Evolutionary conservation across 192 early-diverging fungal species (phyloP), one percentile per base, ranked within the genome.

Genomic region (Coemansia sp.): DNA sequence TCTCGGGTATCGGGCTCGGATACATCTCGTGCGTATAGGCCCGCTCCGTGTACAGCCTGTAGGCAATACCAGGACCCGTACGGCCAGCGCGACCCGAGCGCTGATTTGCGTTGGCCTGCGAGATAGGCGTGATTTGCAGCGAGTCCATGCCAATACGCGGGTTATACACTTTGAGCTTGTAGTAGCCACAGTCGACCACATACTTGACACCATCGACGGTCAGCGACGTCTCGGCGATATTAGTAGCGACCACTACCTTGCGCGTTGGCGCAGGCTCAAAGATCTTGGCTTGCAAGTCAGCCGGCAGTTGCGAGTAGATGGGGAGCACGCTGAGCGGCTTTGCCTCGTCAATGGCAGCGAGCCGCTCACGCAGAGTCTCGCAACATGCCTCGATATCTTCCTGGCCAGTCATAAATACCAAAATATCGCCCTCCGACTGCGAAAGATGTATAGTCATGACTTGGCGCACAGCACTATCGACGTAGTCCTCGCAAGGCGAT

Each of bases 201-300:
- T 96, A 99, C 34, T 92, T 91, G 57, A 99, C 91, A 61, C 97
- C 97, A 78, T 99, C 97, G 64, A 99, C 96, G 1, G 97, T 99
- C 67, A 99, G 92, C 65, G 93, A 95, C 4, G 97, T 99, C 85
- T 99, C 97, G 33, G 97, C 97, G 78, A 99, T 97, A 84, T 99
- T 99, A 5, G 97, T 99, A 3, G 97, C 95, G 69, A 99, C 92
- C 7, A 99, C 95, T 0, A 95, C 94, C 74, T 95, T 95, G 75
- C 93, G 89, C 75, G 90, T 76, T 11, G 92, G 90, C 8, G 97
- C 87, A 3, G 94, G 95, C 71, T 97, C 95, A 80, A 99, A 99
- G 70, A 99, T 99, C 69, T 89, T 91, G 20, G 92, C 91, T 78
- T 99, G 97, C 88, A 96, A 88, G 74, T 99, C 96, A 38, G 92